These are phyloP conservation scores for Nakazawaea pomicola DNA, from an alignment of 805 yeast genomes.

Conservation along the genomic window DNA sequence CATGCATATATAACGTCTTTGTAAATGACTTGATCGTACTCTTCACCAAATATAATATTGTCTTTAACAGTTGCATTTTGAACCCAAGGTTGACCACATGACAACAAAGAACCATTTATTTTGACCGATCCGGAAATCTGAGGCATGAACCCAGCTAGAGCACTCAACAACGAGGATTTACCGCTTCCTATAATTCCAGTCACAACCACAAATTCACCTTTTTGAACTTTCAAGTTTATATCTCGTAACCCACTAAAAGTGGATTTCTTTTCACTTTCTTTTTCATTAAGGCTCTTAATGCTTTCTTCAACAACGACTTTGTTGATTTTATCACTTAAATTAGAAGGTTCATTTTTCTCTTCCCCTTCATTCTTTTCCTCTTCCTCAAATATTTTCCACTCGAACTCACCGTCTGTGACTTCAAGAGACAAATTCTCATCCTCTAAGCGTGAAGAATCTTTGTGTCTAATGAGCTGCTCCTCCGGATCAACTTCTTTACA, in stretches of 20 bases:
- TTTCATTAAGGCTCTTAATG: constrained; percentile 5
- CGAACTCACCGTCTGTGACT: constrained; percentile 46
- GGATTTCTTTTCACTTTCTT: no score
- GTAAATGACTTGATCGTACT: constrained; percentile 45
- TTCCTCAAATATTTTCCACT: constrained; percentile 50
- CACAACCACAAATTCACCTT: constrained; percentile 59
- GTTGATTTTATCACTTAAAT: background rate
- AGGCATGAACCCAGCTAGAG: constrained; percentile 66
- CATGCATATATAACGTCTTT: constrained; percentile 54
- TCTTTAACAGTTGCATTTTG: constrained; percentile 76
- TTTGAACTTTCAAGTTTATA: constrained; percentile 41
- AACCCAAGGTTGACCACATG: constrained; percentile 64
- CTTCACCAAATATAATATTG: constrained; percentile 65
- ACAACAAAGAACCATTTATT: constrained; percentile 46
- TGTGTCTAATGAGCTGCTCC: constrained; percentile 17
- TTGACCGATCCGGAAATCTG: constrained; percentile 45
- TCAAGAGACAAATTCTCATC: constrained; percentile 39
- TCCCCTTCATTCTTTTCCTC: constrained; percentile 13
- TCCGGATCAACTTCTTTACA: constrained; percentile 36
- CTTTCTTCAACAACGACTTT: background rate
- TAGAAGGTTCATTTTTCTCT: no score
- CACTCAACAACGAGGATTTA: constrained; percentile 66
- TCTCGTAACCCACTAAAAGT: constrained; percentile 34
- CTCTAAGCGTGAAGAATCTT: background rate
- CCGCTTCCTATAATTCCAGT: constrained; percentile 79